Evolutionary conservation across 345 rosid genomes (phyloP), one percentile per base, ranked within the genome.

Genomic region (Angophora floribunda): DNA sequence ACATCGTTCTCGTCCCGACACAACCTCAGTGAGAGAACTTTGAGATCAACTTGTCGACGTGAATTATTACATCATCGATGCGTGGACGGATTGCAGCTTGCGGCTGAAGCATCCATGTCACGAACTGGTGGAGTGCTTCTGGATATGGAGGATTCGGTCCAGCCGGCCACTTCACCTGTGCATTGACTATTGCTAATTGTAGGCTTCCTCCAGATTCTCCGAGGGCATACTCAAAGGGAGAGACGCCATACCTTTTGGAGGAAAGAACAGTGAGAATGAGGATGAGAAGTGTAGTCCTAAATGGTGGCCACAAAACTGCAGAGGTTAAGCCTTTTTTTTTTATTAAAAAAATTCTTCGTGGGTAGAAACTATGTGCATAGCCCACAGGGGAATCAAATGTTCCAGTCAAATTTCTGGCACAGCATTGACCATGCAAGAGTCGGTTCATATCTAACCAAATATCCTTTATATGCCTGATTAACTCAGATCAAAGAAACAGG

Each of bases 161-260:
- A 51, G 94, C 91, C 51, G 99, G 99, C 99, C 99, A 97, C 92
- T 97, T 98, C 87, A 98, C 89, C 91, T 96, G 99, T n/a, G 97
- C 99, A 92, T 97, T 98, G 89, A 97, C 89, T 78, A 97, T 91
- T 89, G 99, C 99, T 45, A 95, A 89, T 89, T 98, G 99, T 63
- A 98, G 95, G 95, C 99, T 98, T 89, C 99, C 99, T 87, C 97
- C 99, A 1, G 99, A 94, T 91, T 98, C 99, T 90, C 97, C 99
- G 55, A 97, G 97, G 17, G 99, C 99, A 86, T 98, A 98, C 92
- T 98, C 99, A 52, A 98, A 98, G 28, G 99, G 99, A 65, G 99
- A 96, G 79, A 93, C 94, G 24, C 99, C 98, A 53, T 96, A 96
- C 99, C 99, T 97, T 88, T 86, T 61, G 52, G 86, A 84, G 8